Conservation (phyloP, 2,329 filamentous ascomycete genomes). For the Aaosphaeria arxii region DNA sequence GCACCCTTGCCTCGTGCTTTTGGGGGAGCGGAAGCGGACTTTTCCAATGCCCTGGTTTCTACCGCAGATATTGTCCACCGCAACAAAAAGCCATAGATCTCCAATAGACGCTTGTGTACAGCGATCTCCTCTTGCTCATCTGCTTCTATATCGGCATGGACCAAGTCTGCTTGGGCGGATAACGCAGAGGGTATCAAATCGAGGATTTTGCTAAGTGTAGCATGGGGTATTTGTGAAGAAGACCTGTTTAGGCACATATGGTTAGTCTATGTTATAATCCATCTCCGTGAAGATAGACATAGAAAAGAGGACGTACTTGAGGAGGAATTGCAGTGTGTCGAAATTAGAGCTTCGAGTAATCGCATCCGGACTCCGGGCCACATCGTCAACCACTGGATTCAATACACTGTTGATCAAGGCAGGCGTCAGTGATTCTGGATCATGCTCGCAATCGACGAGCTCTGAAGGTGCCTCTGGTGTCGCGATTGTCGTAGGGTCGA, state of each 20-base stretch:
- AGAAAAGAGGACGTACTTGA: slow-evolving; percentile 80
- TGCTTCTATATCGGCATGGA: slow-evolving; percentile 81
- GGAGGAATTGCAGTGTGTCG: slow-evolving; percentile 89
- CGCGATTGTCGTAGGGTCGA: slow-evolving; percentile 77
- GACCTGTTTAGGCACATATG: slow-evolving; percentile 56
- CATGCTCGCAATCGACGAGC: slow-evolving; percentile 87
- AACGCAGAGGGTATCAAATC: slow-evolving; percentile 85
- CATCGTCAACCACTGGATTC: slow-evolving; percentile 87
- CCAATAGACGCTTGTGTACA: slow-evolving; percentile 86
- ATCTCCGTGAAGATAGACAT: no score
- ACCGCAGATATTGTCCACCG: slow-evolving; percentile 96
- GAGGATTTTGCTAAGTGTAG: slow-evolving; percentile 87
- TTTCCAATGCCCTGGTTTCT: slow-evolving; percentile 90
- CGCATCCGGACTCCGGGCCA: slow-evolving; percentile 88
- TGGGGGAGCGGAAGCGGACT: slow-evolving; percentile 71
- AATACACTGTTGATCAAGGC: slow-evolving; percentile 79
- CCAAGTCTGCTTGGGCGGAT: slow-evolving; percentile 78
- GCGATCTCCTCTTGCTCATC: slow-evolving; percentile 79
- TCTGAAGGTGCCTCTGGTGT: slow-evolving; percentile 82
- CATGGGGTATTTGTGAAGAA: slow-evolving; percentile 72
- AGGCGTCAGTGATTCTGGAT: slow-evolving; percentile 77
- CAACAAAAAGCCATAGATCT: slow-evolving; percentile 89
- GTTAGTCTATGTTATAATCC: no score
- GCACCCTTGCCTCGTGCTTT: slow-evolving; percentile 70
- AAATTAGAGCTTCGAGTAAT: slow-evolving; percentile 76